phyloP scores from a whole-genome alignment of 345 rosid genomes.

The Hibiscus trionum region DNA sequence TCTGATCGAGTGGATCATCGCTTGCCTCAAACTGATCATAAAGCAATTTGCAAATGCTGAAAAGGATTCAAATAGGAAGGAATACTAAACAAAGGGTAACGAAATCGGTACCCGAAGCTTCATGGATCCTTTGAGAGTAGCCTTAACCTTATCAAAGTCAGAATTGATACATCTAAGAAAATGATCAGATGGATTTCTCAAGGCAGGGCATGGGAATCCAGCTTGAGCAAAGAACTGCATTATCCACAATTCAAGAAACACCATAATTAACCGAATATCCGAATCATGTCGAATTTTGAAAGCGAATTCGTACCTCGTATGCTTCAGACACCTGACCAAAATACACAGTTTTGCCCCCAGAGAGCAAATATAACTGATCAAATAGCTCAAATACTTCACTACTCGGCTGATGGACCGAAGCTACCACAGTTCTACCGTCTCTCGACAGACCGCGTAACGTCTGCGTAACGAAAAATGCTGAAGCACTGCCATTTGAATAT shows the following conservation, averaged over 20 bases:
- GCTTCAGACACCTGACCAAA: conserved; percentile 83
- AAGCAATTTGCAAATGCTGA: not conserved
- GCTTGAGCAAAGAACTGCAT: conserved; percentile 91
- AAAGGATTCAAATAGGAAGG: not conserved
- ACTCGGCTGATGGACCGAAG: conserved; percentile 93
- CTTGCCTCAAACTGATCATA: conserved; percentile 46
- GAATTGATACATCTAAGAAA: conserved; percentile 87
- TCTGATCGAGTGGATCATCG: conserved; percentile 81
- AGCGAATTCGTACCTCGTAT: conserved; percentile 46
- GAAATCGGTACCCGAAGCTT: conserved; percentile 50
- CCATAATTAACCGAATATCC: not conserved
- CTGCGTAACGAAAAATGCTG: conserved; percentile 95
- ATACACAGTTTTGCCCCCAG: conserved; percentile 87
- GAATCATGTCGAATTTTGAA: not conserved
- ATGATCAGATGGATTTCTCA: conserved; percentile 96
- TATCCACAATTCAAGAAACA: not conserved
- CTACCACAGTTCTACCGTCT: conserved; percentile 92
- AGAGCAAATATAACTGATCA: conserved; percentile 51
- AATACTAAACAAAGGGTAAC: not conserved
- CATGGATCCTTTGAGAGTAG: conserved; percentile 90
- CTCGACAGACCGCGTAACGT: conserved; percentile 74
- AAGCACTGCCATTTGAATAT: conserved; percentile 48
- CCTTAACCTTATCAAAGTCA: conserved; percentile 92
- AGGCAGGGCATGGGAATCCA: conserved; percentile 90
- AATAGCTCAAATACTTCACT: conserved; percentile 29